These are phyloP conservation scores for Fagus crenata DNA, from an alignment of 306 rosid genomes.

Conservation along the genomic window DNA sequence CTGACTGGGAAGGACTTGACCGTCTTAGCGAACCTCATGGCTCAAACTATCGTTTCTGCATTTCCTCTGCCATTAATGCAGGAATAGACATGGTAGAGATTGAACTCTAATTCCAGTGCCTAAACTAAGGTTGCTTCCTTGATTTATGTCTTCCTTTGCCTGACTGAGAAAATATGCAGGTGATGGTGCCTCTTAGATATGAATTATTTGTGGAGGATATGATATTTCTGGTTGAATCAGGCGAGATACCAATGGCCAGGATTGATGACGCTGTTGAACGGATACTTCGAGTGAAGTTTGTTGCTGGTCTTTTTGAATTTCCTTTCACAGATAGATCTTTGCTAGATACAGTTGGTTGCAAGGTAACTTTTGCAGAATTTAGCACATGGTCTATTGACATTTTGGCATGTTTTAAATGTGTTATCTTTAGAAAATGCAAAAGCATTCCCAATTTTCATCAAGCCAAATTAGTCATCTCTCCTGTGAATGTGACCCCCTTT, in stretches of 20 bases:
- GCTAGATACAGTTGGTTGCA: constrained; percentile 79
- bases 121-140: background rate
- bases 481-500: background rate
- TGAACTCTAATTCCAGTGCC: constrained; percentile 17
- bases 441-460: background rate
- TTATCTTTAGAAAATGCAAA: constrained; percentile 9
- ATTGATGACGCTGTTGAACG: constrained; percentile 83
- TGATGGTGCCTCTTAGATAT: constrained; percentile 64
- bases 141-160: constrained; percentile 13
- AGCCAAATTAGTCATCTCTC: constrained; percentile 5
- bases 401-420: background rate
- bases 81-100: constrained; percentile 83
- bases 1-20: constrained; percentile 86
- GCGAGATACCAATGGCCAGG: constrained; percentile 61
- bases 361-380: constrained; percentile 42
- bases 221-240: constrained; percentile 60
- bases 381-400: constrained; percentile 14
- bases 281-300: constrained; percentile 82
- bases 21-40: constrained; percentile 54
- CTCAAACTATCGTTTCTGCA: constrained; percentile 61
- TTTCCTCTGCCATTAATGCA: constrained; percentile 65
- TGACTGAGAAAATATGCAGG: constrained; percentile 48
- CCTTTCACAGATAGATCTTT: constrained; percentile 67
- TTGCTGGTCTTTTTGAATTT: constrained; percentile 73
- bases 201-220: constrained; percentile 52